Evolutionary conservation across 345 rosid species (phyloP), one percentile per base, ranked within the genome.

Genomic region (Lenwebbia sp.): DNA sequence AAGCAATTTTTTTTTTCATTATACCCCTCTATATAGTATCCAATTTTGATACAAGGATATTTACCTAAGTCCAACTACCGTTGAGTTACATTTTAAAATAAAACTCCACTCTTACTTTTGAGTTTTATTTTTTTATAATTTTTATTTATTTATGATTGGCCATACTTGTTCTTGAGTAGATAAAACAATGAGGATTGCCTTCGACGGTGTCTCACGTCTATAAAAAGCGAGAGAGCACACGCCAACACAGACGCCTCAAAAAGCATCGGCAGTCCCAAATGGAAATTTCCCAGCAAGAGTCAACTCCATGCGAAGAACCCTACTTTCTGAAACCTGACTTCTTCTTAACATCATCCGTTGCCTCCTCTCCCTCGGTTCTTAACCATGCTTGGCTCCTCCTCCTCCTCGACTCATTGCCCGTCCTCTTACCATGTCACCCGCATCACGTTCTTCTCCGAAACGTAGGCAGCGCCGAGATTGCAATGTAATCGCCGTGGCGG

Each of bases 401-500:
- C 21, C 44, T 65, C 25, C 76, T 65, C 23, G 6, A 17, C 58
- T 50, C 21, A 52, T 13, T 8, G 47, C 78, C 78, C 1, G 26
- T 37, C 78, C 12, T 37, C 47, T 5, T 70, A 19, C 25, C 10
- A 37, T 70, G 26, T 19, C 13, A 0, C 21, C 78, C 10, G 47
- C 47, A 0, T 33, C 78, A 5, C 26, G 7, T 15, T 15, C 52
- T n/a, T 23, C 41, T 30, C 21, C 84, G 0, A 33, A 10, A 52
- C n/a, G 13, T 54, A 28, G 84, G 17, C 25, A 14, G 10, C 4
- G 21, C 2, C 3, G 50, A 3, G 37, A 47, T 23, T 7, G 40
- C n/a, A n/a, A 49, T 62, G 19, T 57, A 30, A 51, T 62, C 17
- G n/a, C 6, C 54, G 0, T 33, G 95, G 93, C 89, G 85, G 28